phyloP scores from a whole-genome alignment of 1,284 basidiomycete species.

The Apiotrichum montevideense region DNA sequence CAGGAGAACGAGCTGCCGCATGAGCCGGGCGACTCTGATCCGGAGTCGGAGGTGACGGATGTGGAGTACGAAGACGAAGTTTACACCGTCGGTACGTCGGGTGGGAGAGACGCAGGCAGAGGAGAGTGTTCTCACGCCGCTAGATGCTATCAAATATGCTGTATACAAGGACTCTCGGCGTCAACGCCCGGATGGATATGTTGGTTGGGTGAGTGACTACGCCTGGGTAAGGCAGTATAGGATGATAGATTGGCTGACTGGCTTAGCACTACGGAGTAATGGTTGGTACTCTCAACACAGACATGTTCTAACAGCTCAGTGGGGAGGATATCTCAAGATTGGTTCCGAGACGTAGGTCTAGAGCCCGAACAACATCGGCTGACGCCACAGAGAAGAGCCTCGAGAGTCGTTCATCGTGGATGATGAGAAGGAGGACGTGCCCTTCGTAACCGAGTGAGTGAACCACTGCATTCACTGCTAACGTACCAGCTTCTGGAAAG shows the following conservation, averaged over 20 bases:
- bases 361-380: background rate
- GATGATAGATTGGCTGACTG: background rate
- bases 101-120: background rate
- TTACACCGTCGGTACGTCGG: background rate
- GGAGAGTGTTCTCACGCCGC: background rate
- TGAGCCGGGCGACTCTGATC: background rate
- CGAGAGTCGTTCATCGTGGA: conserved; percentile 4
- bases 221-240: background rate
- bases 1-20: background rate
- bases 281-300: background rate
- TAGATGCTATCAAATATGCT: conserved; percentile 31
- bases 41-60: background rate
- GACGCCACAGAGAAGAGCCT: conserved; percentile 15
- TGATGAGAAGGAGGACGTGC: conserved; percentile 2
- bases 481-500: conserved; percentile 20
- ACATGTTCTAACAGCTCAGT: conserved; percentile 1
- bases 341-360: conserved; percentile 23
- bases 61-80: conserved; percentile 2
- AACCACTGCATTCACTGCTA: too few species aligned
- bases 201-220: conserved; percentile 21
- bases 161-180: conserved; percentile 15
- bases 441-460: conserved; percentile 13
- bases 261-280: conserved; percentile 28
- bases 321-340: conserved; percentile 29
- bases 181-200: conserved; percentile 11